Evolutionary conservation across 23 red algal genomes (phyloP).

Genomic region (Gracilaria domingensis): DNA sequence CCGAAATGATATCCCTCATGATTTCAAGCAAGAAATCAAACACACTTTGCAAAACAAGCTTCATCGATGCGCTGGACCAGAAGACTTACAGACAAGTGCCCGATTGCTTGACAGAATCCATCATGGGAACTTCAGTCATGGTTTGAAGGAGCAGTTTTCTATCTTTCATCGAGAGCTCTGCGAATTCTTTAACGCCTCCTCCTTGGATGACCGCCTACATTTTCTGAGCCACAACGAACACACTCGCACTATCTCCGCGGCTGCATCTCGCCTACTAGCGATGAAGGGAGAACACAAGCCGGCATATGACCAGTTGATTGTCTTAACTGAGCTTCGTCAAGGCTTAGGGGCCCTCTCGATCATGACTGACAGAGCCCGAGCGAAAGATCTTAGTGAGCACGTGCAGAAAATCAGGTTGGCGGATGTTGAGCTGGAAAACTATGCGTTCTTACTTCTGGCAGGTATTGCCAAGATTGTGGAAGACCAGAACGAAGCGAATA

Average conservation of each 20-base stretch:
- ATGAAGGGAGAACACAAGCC: slow-evolving; percentile 36
- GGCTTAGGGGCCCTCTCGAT: slow-evolving; percentile 36
- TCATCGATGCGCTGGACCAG: slow-evolving; percentile 84
- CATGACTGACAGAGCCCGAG: slow-evolving; percentile 24
- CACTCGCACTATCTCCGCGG: background rate
- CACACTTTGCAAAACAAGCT: slow-evolving; percentile 92
- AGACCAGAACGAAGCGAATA: background rate
- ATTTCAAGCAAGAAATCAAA: slow-evolving; percentile 91
- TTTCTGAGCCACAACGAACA: slow-evolving; percentile 31
- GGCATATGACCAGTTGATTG: slow-evolving; percentile 63
- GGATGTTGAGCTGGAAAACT: slow-evolving; percentile 67
- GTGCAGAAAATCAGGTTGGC: slow-evolving; percentile 70
- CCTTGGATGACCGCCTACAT: slow-evolving; percentile 63
- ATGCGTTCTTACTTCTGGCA: slow-evolving; percentile 67
- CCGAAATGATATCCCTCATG: slow-evolving; percentile 85
- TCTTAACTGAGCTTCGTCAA: slow-evolving; percentile 54
- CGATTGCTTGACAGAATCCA: slow-evolving; percentile 62
- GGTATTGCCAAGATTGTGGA: slow-evolving; percentile 62
- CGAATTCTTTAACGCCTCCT: slow-evolving; percentile 83
- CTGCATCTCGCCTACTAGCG: slow-evolving; percentile 29
- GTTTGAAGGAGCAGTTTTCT: slow-evolving; percentile 62
- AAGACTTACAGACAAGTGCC: slow-evolving; percentile 77
- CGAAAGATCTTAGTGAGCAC: slow-evolving; percentile 29
- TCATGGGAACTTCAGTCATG: slow-evolving; percentile 38
- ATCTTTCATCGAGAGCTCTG: slow-evolving; percentile 71